These are phyloP conservation scores for Prunus mira DNA, from an alignment of 306 rosid species.

Conservation along the genomic window DNA sequence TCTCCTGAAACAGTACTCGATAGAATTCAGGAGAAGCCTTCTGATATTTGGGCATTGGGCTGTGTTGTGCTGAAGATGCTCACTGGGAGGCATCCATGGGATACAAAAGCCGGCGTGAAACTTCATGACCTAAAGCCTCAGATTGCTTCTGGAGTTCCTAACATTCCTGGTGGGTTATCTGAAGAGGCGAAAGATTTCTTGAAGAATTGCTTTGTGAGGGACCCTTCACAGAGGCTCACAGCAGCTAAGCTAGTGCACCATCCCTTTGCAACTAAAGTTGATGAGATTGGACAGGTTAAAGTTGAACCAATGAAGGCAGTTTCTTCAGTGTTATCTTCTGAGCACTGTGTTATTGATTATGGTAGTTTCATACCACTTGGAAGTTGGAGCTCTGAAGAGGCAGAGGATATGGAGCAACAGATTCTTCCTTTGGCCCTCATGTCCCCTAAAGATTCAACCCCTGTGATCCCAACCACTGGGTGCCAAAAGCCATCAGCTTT, in stretches of 20 bases:
- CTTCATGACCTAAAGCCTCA: neutral
- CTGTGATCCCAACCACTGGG: neutral
- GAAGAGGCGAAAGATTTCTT: conserved; percentile 4
- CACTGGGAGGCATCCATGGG: neutral
- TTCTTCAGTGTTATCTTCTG: neutral
- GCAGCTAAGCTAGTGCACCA: conserved; percentile 3
- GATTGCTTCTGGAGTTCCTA: neutral
- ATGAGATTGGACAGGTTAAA: neutral
- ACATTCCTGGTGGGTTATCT: neutral
- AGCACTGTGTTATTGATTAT: neutral
- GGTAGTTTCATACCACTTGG: neutral
- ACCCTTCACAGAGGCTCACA: neutral
- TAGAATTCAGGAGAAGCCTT: neutral
- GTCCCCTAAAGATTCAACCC: no score
- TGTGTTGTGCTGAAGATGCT: conserved; percentile 9
- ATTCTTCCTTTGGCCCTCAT: neutral
- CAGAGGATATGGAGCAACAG: neutral
- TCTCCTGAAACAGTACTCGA: neutral
- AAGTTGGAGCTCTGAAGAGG: neutral
- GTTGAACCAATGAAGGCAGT: neutral
- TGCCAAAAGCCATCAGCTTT: neutral
- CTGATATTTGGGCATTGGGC: conserved; percentile 5
- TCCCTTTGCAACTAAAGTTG: neutral
- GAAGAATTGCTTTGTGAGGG: neutral
- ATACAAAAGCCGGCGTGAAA: neutral